These are phyloP conservation scores for Scortechinia acanthostroma DNA, from an alignment of 2,329 filamentous ascomycete genomes.

Conservation along the genomic window DNA sequence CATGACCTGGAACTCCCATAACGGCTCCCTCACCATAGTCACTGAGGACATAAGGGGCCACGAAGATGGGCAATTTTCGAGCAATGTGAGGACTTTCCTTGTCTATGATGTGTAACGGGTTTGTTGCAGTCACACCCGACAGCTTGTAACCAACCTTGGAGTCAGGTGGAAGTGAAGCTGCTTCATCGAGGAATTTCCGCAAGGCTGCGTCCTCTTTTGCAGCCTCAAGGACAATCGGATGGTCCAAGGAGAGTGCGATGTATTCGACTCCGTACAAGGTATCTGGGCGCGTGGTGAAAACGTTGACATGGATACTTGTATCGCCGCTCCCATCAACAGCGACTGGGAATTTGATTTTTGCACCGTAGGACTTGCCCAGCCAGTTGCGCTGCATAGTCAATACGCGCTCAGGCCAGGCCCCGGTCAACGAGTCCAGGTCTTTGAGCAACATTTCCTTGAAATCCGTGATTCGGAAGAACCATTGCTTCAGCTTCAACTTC, in stretches of 20 bases:
- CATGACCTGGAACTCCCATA: conserved; percentile 63
- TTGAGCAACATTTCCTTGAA: conserved; percentile 48
- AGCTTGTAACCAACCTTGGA: conserved; percentile 40
- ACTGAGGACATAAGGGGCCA: conserved; percentile 57
- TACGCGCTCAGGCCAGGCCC: conserved; percentile 54
- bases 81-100: conserved; percentile 15
- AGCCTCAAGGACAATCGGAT: conserved; percentile 43
- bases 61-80: conserved; percentile 43
- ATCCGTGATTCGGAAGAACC: conserved; percentile 57
- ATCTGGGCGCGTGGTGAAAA: conserved; percentile 59
- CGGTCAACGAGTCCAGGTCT: conserved; percentile 42
- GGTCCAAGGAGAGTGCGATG: conserved; percentile 48
- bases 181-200: conserved; percentile 39
- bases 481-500: conserved; percentile 51
- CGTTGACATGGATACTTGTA: conserved; percentile 29
- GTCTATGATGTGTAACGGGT: conserved; percentile 30
- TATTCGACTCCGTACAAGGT: conserved; percentile 61
- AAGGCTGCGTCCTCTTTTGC: conserved; percentile 36
- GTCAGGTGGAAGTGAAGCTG: conserved; percentile 20
- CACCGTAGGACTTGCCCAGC: conserved; percentile 55
- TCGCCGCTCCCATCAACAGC: conserved; percentile 6
- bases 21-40: conserved; percentile 61
- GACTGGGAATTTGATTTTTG: conserved; percentile 44
- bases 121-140: conserved; percentile 28
- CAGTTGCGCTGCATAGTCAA: conserved; percentile 58